These are phyloP conservation scores for Herpetospermum pedunculosum DNA, from an alignment of 306 rosid species.

Conservation along the genomic window DNA sequence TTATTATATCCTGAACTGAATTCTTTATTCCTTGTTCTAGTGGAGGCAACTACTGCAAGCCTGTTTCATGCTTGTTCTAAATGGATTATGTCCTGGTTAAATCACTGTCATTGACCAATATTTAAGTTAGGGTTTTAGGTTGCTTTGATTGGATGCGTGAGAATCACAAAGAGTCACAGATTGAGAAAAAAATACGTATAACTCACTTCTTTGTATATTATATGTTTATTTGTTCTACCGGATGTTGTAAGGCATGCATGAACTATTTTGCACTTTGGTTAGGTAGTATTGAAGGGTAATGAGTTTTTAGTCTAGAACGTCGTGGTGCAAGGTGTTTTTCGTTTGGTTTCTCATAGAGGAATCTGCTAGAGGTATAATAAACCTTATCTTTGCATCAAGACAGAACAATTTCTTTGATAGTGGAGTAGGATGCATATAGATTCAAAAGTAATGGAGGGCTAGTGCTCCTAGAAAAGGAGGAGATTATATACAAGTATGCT, in stretches of 20 bases:
- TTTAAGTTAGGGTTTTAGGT: slow-evolving; percentile 1
- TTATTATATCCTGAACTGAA: not conserved
- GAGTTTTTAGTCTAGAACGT: not conserved
- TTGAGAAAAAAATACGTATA: not conserved
- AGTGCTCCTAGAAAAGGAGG: not conserved
- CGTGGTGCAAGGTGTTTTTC: not conserved
- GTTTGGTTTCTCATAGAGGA: not conserved
- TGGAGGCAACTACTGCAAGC: not conserved
- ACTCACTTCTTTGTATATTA: not conserved
- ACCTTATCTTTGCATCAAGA: not conserved
- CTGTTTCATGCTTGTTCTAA: not conserved
- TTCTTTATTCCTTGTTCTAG: not conserved
- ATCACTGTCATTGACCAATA: not conserved
- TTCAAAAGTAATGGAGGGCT: not conserved
- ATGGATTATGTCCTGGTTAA: not conserved
- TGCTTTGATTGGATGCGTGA: not conserved
- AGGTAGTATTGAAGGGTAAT: not conserved
- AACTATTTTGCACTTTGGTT: not conserved
- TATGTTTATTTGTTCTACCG: not conserved
- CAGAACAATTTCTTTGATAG: not conserved
- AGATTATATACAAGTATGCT: not conserved
- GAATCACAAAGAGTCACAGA: not conserved
- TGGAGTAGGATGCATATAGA: not conserved
- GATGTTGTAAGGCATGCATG: not conserved
- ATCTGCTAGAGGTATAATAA: not conserved